Conservation (phyloP, 2,329 filamentous ascomycete genomes). For the Pseudogymnoascus sp. region DNA sequence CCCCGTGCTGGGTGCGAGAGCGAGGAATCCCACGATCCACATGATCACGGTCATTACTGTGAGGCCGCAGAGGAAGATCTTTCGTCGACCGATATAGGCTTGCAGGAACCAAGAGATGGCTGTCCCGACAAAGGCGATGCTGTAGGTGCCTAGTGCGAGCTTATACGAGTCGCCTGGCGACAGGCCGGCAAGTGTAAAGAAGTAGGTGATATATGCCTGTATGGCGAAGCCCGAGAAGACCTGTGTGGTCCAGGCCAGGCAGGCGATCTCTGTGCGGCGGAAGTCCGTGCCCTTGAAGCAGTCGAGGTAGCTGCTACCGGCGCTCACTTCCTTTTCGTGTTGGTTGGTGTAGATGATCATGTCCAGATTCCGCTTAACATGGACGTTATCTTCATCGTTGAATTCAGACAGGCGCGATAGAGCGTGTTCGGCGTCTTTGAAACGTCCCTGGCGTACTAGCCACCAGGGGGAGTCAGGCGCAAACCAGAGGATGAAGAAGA, state of each 20-base stretch:
- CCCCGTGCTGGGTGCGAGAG: constrained; percentile 19
- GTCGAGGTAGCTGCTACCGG: constrained; percentile 66
- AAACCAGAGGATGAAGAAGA: constrained; percentile 36
- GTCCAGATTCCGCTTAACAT: constrained; percentile 34
- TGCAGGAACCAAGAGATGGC: constrained; percentile 9
- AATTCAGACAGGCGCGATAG: constrained; percentile 15
- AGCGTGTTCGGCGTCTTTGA: constrained; percentile 35
- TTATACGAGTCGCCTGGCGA: constrained; percentile 39
- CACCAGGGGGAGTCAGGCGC: constrained; percentile 43
- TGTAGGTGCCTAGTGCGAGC: constrained; percentile 41
- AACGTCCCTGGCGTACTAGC: constrained; percentile 37
- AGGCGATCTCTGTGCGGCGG: constrained; percentile 67
- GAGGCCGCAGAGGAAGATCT: constrained; percentile 6
- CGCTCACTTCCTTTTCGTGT: constrained; percentile 51
- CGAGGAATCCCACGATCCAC: constrained; percentile 10
- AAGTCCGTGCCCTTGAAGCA: constrained; percentile 75
- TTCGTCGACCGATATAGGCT: constrained; percentile 5
- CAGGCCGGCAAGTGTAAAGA: constrained; percentile 47
- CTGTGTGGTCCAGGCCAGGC: constrained; percentile 57
- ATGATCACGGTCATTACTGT: constrained; percentile 1
- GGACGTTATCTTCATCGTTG: constrained; percentile 48
- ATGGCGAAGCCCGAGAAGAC: constrained; percentile 53
- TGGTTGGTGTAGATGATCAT: constrained; percentile 48
- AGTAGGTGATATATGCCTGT: constrained; percentile 54
- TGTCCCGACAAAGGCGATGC: constrained; percentile 30